A percentile compares a stretch with the other conserved stretches of the same genome.
These are phyloP conservation scores for Aurinia saxatilis DNA, from an alignment of 345 rosid genomes.

Conservation along the genomic window DNA sequence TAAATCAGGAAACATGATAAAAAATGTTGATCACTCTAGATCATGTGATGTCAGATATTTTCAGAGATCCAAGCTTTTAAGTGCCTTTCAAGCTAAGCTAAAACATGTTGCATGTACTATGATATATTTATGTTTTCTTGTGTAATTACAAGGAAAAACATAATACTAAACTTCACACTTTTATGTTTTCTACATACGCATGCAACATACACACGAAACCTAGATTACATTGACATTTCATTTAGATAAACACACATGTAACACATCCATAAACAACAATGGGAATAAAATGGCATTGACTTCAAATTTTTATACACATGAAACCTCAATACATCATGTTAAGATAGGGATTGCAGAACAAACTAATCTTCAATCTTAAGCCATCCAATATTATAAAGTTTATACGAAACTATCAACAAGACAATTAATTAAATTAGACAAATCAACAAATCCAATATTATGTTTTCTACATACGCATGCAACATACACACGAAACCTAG, in stretches of 20 bases:
- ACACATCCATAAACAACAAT: not conserved
- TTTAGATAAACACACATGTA: too few relatives aligned
- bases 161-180: not conserved
- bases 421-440: not conserved
- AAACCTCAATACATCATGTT: not conserved
- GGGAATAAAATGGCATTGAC: not conserved
- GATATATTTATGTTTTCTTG: not conserved
- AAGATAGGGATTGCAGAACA: slow-evolving; percentile 9
- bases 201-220: not conserved
- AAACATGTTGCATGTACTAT: not conserved
- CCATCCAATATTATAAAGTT: not conserved
- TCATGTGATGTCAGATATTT: slow-evolving; percentile 23
- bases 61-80: slow-evolving; percentile 6
- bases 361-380: slow-evolving; percentile 23
- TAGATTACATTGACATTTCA: not conserved
- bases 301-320: too few relatives aligned
- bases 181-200: not conserved
- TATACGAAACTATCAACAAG: too few relatives aligned
- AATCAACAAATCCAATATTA: not conserved
- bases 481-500: not conserved
- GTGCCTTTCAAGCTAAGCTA: slow-evolving; percentile 27
- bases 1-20: not conserved
- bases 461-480: not conserved
- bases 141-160: not conserved
- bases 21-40: not conserved